Evolutionary conservation across 306 rosid species (phyloP), one percentile per base, ranked within the genome.

Genomic region (Medicago arabica): DNA sequence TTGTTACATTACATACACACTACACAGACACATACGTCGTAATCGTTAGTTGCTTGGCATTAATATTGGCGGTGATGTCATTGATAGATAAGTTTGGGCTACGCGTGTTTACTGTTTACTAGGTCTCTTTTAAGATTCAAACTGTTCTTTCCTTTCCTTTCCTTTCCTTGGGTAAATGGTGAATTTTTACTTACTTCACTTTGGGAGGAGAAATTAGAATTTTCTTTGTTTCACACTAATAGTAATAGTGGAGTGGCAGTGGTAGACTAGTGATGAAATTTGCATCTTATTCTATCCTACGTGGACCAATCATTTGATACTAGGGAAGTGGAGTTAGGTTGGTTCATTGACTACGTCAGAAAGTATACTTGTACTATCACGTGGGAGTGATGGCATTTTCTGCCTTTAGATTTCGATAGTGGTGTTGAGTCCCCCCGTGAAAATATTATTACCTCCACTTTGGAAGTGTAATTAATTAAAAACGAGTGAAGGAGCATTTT

Each of bases 301-400:
- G 81, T 81, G 81, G 84, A 81, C 84, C 81, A 81, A 81, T 81
- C 44, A 81, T 71, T 61, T 75, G 76, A 51, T 53, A 46, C 38
- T 16, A 67, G 17, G 21, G 75, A 57, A 36, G 21, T 23, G 63
- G 51, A 59, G 15, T 67, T 47, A 1, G 14, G 57, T 67, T 80
- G 80, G 76, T 34, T 80, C 51, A 60, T 59, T 74, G 75, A 80
- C 71, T 59, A 25, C 60, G 67, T 74, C 80, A 74, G 66, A 39
- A 15, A 58, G 59, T 50, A 58, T 65, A 54, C 60, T 54, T 57
- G 83, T 74, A 58, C 72, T 3, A 23, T 81, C 84, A 81, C 84
- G 77, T 81, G 84, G 53, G 67, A 50, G 77, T 21, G 59, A 51
- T 34, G 51, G 54, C 51, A 43, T 15, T 28, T 28, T 51, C 77